A percentile compares a stretch with the other conserved stretches of the same genome.
Evolutionary conservation across 345 rosid genomes (phyloP).

Genomic region (Firmiana major): DNA sequence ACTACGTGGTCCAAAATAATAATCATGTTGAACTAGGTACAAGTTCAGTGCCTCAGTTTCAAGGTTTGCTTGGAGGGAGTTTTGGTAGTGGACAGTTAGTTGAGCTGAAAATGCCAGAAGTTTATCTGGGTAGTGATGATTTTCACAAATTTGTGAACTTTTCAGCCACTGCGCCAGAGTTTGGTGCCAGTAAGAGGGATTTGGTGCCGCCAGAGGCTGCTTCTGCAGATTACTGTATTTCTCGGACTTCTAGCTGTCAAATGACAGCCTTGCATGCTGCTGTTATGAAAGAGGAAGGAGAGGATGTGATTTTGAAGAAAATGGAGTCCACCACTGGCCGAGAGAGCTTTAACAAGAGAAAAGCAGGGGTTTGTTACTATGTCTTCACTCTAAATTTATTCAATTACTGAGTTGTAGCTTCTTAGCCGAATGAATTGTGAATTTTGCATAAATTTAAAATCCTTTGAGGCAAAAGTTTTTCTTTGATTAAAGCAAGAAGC

Average conservation of each 20-base stretch:
- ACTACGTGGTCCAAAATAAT: conserved; percentile 14
- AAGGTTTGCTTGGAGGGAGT: conserved; percentile 16
- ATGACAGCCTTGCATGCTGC: conserved; percentile 15
- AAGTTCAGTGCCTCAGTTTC: conserved; percentile 32
- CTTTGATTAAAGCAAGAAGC: not conserved
- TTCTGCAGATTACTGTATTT: conserved; percentile 33
- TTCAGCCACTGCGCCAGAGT: conserved; percentile 25
- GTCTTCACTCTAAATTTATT: not conserved
- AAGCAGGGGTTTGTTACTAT: conserved; percentile 36
- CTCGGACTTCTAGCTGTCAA: conserved; percentile 36
- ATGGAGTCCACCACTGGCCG: not conserved
- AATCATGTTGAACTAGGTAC: conserved; percentile 26
- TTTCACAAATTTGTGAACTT: conserved; percentile 26
- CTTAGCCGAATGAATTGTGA: not conserved
- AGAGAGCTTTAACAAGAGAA: conserved; percentile 33
- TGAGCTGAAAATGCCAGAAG: conserved; percentile 13
- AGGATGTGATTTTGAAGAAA: conserved; percentile 6
- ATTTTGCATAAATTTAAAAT: not conserved
- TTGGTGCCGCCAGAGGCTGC: conserved; percentile 22
- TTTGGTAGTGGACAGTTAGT: not conserved
- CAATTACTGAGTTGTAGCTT: not conserved
- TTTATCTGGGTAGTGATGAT: conserved; percentile 16
- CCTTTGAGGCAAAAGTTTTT: not conserved
- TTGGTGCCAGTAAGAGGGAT: conserved; percentile 21
- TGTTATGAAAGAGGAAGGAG: conserved; percentile 21